Evolutionary conservation across 257 asterid genomes (phyloP).

Genomic region (Rhazya stricta): DNA sequence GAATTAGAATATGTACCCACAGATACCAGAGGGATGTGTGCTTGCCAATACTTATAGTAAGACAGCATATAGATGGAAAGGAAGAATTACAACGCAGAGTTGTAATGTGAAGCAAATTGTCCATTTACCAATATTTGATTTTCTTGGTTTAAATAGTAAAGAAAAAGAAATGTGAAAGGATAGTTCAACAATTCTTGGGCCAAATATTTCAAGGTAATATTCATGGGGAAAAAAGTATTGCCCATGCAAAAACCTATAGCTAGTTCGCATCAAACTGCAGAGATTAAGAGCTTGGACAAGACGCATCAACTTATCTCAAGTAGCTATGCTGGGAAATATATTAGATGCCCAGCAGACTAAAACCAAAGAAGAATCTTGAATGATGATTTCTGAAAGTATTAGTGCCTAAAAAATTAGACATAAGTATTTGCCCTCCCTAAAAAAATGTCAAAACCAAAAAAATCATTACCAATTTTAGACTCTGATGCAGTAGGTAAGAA

Average conservation of each 20-base stretch:
- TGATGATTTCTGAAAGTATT: background rate
- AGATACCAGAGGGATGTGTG: background rate
- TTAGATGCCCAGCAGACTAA: background rate
- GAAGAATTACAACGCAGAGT: background rate
- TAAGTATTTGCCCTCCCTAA: background rate
- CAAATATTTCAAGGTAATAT: background rate
- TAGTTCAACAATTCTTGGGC: background rate
- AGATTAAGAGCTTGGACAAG: background rate
- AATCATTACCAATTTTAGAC: constrained; percentile 49
- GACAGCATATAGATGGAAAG: background rate
- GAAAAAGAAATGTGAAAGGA: background rate
- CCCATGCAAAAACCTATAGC: background rate
- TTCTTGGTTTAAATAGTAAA: background rate
- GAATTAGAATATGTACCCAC: background rate
- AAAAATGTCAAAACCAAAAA: background rate
- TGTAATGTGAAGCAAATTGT: background rate
- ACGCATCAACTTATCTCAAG: background rate
- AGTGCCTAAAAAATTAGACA: background rate
- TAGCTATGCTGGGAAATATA: background rate
- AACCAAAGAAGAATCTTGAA: background rate
- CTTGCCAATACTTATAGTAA: background rate
- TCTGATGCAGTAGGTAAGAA: constrained; percentile 47
- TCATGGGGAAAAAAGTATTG: background rate
- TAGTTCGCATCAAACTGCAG: background rate
- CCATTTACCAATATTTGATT: background rate